Percentiles rank a stretch among this genome's conserved stretches.
These are phyloP conservation scores for Alternaria solani DNA, from an alignment of 2,329 filamentous ascomycete genomes.

Conservation along the genomic window DNA sequence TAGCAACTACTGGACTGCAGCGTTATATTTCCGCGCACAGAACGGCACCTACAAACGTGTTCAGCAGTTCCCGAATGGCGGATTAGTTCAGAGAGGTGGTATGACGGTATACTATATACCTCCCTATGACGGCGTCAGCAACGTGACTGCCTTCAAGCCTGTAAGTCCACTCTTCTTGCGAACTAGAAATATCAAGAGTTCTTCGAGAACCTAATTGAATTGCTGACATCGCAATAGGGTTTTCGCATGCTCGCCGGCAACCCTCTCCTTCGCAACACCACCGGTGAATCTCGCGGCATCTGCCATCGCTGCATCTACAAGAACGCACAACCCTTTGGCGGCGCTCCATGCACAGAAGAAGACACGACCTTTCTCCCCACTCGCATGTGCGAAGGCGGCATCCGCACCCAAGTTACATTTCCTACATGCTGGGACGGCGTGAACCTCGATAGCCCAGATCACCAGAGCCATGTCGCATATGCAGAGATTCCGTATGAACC, in stretches of 20 bases:
- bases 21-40: conserved; percentile 38
- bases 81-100: conserved; percentile 37
- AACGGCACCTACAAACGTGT: conserved; percentile 46
- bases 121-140: conserved; percentile 39
- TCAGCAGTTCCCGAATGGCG: conserved; percentile 34
- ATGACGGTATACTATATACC: conserved; percentile 46
- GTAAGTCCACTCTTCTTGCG: conserved; percentile 18
- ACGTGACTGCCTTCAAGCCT: conserved; percentile 38
- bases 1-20: conserved; percentile 42
- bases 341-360: conserved; percentile 49
- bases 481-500: conserved; percentile 42
- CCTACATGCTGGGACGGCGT: conserved; percentile 62
- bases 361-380: conserved; percentile 51
- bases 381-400: conserved; percentile 54
- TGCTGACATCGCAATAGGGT: conserved; percentile 22
- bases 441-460: conserved; percentile 61
- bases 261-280: conserved; percentile 39
- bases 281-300: conserved; percentile 39
- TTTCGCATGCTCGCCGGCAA: conserved; percentile 60
- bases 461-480: conserved; percentile 62
- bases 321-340: conserved; percentile 40
- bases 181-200: background rate
- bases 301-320: conserved; percentile 45
- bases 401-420: conserved; percentile 56
- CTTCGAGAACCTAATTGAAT: background rate